phyloP scores from a whole-genome alignment of 2,329 filamentous ascomycete genomes.

The Aurifilum marmelostoma region DNA sequence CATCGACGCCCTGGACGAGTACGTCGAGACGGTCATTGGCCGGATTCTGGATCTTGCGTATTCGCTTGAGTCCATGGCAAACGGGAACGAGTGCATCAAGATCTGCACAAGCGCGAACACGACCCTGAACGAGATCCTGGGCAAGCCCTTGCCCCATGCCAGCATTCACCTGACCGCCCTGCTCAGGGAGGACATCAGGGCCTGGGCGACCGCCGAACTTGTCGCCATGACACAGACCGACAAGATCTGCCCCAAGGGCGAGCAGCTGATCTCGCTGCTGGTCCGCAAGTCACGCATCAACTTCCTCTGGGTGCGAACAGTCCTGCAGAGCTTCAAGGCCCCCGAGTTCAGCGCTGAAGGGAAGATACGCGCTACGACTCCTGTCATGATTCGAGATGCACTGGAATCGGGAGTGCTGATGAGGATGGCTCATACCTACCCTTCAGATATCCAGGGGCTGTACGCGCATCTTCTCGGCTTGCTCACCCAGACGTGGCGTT shows the following conservation, averaged over 20 bases:
- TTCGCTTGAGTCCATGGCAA: background rate
- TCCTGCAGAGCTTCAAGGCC: background rate
- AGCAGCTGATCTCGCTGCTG: background rate
- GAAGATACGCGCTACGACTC: background rate
- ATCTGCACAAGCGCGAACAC: constrained; percentile 1
- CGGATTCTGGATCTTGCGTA: background rate
- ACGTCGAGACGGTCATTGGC: background rate
- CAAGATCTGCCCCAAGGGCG: background rate
- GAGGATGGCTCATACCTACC: background rate
- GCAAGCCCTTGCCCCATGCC: background rate
- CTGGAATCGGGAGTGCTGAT: background rate
- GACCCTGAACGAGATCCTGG: background rate
- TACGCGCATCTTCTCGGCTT: background rate
- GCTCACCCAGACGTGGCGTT: background rate
- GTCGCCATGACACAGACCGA: background rate
- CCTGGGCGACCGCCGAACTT: background rate
- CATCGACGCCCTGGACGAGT: constrained; percentile 15
- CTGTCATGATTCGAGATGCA: background rate
- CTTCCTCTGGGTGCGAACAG: constrained; percentile 9
- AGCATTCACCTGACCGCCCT: constrained; percentile 6
- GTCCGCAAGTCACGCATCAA: background rate
- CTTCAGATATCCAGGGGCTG: constrained; percentile 3
- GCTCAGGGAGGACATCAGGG: background rate
- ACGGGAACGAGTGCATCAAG: background rate
- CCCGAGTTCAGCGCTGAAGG: background rate